Percentiles rank a stretch among this genome's conserved stretches.
These are phyloP conservation scores for Cruciata laevipes DNA, from an alignment of 257 asterid genomes.

Conservation along the genomic window DNA sequence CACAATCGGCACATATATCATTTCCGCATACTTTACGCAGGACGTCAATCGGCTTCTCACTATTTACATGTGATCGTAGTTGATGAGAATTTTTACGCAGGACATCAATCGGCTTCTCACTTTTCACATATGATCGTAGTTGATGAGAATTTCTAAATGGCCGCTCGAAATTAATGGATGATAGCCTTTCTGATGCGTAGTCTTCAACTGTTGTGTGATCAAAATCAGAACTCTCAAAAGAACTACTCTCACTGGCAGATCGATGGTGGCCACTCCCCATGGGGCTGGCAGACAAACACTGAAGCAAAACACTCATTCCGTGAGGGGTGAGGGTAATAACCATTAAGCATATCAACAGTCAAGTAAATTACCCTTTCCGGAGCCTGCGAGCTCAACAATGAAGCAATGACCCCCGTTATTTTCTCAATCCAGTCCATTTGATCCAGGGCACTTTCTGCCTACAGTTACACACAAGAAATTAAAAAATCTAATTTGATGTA, in stretches of 20 bases:
- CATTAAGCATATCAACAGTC: not conserved
- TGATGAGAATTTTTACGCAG: slow-evolving; percentile 63
- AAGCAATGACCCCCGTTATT: slow-evolving; percentile 97
- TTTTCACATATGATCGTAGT: slow-evolving; percentile 49
- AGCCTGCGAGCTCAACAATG: slow-evolving; percentile 91
- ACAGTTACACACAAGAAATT: slow-evolving; percentile 26
- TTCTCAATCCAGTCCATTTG: slow-evolving; percentile 99
- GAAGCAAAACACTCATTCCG: slow-evolving; percentile 17
- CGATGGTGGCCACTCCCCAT: slow-evolving; percentile 91
- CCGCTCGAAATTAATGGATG: slow-evolving; percentile 59
- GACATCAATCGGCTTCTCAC: slow-evolving; percentile 82
- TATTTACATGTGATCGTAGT: slow-evolving; percentile 48
- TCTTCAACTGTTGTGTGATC: slow-evolving; percentile 87
- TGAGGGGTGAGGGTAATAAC: not conserved
- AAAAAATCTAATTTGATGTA: slow-evolving; percentile 24
- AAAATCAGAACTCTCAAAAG: slow-evolving; percentile 84
- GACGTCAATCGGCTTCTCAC: slow-evolving; percentile 86
- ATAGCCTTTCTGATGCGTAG: slow-evolving; percentile 62
- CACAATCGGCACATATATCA: slow-evolving; percentile 94
- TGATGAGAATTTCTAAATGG: slow-evolving; percentile 63
- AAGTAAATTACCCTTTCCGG: slow-evolving; percentile 72
- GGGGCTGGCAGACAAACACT: slow-evolving; percentile 78
- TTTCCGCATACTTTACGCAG: slow-evolving; percentile 81
- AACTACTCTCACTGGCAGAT: slow-evolving; percentile 97
- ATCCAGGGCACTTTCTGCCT: slow-evolving; percentile 99